phyloP scores from a whole-genome alignment of 2,329 filamentous ascomycete genomes.

The Penicillium italicum region DNA sequence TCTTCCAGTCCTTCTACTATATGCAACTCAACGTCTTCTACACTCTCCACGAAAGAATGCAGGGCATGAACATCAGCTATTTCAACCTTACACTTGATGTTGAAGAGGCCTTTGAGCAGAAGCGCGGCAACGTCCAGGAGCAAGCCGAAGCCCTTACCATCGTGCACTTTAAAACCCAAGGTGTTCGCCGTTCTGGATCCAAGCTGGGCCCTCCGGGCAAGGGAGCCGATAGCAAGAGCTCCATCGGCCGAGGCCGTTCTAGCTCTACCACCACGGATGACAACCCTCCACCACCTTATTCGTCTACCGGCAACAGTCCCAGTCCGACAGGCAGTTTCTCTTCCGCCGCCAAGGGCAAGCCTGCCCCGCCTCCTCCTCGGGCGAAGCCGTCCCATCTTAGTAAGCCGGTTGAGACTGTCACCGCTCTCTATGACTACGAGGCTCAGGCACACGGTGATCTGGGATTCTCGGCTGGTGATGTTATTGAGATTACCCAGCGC shows the following conservation, averaged over 20 bases:
- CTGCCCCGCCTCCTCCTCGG: conserved; percentile 67
- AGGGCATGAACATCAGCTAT: conserved; percentile 93
- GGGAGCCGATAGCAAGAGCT: conserved; percentile 37
- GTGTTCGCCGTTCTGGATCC: conserved; percentile 47
- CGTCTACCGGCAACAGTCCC: conserved; percentile 34
- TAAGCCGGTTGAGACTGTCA: conserved; percentile 70
- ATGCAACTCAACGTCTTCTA: conserved; percentile 99
- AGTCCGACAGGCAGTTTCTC: conserved; percentile 46
- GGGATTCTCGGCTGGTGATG: conserved; percentile 81
- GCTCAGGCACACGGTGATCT: conserved; percentile 92
- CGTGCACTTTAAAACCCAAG: conserved; percentile 86
- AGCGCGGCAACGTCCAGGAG: conserved; percentile 84
- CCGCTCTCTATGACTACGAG: conserved; percentile 92
- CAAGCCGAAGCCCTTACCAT: conserved; percentile 82
- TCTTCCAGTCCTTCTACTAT: conserved; percentile 99
- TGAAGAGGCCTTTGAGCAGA: conserved; percentile 83
- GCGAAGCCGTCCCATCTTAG: conserved; percentile 75
- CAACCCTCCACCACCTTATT: conserved; percentile 69
- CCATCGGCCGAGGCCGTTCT: conserved; percentile 32
- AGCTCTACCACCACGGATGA: conserved; percentile 46
- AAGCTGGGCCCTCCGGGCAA: conserved; percentile 31
- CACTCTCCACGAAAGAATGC: conserved; percentile 97
- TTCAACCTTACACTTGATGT: conserved; percentile 90
- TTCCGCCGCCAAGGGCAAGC: conserved; percentile 64
- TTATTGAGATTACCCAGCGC: conserved; percentile 80